Evolutionary conservation across 495 filamentous ascomycete species (phyloP).

Genomic region (Penicillium coffeae): DNA sequence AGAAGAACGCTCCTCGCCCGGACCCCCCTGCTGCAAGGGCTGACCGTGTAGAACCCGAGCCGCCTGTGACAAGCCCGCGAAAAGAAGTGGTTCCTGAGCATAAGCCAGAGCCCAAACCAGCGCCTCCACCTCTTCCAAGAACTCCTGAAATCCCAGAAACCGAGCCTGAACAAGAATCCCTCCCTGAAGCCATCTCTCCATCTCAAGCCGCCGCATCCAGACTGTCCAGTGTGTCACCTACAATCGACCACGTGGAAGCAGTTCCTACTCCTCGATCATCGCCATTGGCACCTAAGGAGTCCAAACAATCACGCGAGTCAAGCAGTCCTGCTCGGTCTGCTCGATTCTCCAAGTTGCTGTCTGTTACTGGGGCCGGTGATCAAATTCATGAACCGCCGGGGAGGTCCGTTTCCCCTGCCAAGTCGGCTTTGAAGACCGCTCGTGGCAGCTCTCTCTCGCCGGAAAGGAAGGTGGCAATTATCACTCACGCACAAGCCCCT

Average conservation of each 20-base stretch:
- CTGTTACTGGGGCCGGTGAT: constrained; percentile 46
- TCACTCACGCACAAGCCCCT: constrained; percentile 31
- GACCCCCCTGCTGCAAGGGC: constrained; percentile 5
- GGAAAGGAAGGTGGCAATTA: constrained; percentile 23
- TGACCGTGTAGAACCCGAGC: constrained; percentile 2
- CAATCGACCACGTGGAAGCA: constrained; percentile 11
- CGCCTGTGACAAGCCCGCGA: not conserved
- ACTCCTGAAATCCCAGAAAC: not conserved
- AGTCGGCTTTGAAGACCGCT: constrained; percentile 77
- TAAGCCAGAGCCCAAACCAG: not conserved
- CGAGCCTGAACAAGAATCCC: constrained; percentile 29
- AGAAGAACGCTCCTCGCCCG: constrained; percentile 9
- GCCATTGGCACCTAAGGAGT: constrained; percentile 5
- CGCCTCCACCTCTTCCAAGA: not conserved
- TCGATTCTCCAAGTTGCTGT: constrained; percentile 63
- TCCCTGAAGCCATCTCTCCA: not conserved
- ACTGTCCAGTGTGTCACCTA: constrained; percentile 12
- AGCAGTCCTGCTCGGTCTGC: constrained; percentile 65
- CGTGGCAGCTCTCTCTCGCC: constrained; percentile 51
- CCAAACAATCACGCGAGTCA: constrained; percentile 33
- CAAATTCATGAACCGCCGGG: constrained; percentile 70
- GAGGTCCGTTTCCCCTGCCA: constrained; percentile 77
- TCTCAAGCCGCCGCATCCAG: constrained; percentile 3
- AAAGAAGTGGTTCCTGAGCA: constrained; percentile 6
- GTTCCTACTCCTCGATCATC: constrained; percentile 10